Conservation (phyloP, 2,329 filamentous ascomycete species). For the Nemania sp. region DNA sequence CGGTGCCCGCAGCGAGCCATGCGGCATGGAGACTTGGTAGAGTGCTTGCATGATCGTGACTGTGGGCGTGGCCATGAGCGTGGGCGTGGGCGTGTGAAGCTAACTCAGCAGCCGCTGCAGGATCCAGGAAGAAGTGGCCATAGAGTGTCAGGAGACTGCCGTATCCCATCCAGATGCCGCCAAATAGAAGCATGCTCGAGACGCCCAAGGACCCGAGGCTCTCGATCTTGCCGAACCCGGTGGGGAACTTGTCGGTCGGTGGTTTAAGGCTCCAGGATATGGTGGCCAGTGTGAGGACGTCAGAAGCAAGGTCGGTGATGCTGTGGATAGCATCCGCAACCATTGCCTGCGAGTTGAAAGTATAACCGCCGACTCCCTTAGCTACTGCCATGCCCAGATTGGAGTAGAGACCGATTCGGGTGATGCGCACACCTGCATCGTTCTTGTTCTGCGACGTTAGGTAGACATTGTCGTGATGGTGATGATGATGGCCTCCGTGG, state of each 20-base stretch:
- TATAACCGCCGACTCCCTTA: slow-evolving; percentile 89
- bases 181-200: slow-evolving; percentile 84
- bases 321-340: slow-evolving; percentile 94
- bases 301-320: slow-evolving; percentile 91
- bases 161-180: slow-evolving; percentile 90
- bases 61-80: slow-evolving; percentile 27
- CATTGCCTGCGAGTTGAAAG: slow-evolving; percentile 93
- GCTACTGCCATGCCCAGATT: slow-evolving; percentile 93
- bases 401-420: slow-evolving; percentile 82
- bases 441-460: slow-evolving; percentile 81
- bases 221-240: slow-evolving; percentile 97
- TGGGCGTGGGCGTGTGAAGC: slow-evolving; percentile 68
- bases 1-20: slow-evolving; percentile 90
- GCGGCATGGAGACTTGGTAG: slow-evolving; percentile 90
- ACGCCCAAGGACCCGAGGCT: slow-evolving; percentile 92
- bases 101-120: slow-evolving; percentile 56
- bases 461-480: slow-evolving; percentile 85
- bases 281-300: slow-evolving; percentile 90
- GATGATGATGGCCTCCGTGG: slow-evolving; percentile 70
- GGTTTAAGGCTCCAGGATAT: slow-evolving; percentile 91
- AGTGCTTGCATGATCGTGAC: slow-evolving; percentile 52
- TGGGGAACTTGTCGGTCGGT: slow-evolving; percentile 81
- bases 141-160: slow-evolving; percentile 73
- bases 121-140: slow-evolving; percentile 72
- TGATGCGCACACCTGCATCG: slow-evolving; percentile 93